These are phyloP conservation scores for Ensete ventricosum DNA, from an alignment of 176 grass and related monocot species.

Conservation along the genomic window DNA sequence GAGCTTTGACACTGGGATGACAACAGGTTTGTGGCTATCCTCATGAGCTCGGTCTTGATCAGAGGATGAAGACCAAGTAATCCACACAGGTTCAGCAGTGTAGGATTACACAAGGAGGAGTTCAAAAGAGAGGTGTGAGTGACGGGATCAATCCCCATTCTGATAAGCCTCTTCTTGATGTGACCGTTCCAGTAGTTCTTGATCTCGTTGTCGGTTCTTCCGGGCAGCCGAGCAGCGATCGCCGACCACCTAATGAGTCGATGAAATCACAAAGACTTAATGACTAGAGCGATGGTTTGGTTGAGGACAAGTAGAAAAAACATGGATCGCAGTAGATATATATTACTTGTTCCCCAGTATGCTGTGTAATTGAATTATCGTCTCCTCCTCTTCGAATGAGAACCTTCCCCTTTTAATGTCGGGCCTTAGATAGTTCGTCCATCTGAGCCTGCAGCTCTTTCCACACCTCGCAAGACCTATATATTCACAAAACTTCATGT, in stretches of 20 bases:
- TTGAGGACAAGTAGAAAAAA: no score
- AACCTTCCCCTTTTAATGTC: constrained; percentile 14
- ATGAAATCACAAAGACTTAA: neutral
- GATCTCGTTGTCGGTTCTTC: constrained; percentile 12
- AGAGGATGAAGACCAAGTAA: neutral
- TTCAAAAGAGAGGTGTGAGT: neutral
- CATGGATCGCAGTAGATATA: no score
- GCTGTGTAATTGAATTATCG: constrained; percentile 1
- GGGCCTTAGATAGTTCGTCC: constrained; percentile 3
- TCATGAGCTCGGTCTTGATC: neutral
- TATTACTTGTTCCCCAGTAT: constrained; percentile 7
- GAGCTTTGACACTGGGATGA: neutral
- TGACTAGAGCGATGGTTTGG: no score
- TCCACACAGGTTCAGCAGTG: neutral
- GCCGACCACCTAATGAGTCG: constrained; percentile 1
- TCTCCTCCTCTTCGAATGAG: constrained; percentile 6
- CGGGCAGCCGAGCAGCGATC: constrained; percentile 2
- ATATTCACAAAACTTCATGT: no score
- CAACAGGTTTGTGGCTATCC: neutral
- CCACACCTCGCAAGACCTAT: constrained; percentile 2
- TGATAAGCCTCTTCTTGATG: neutral
- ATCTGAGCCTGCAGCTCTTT: constrained; percentile 5
- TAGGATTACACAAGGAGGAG: neutral
- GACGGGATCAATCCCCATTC: neutral
- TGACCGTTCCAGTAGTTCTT: constrained; percentile 11